Evolutionary conservation across 2,329 filamentous ascomycete species (phyloP).

Genomic region (Exserohilum turcica): DNA sequence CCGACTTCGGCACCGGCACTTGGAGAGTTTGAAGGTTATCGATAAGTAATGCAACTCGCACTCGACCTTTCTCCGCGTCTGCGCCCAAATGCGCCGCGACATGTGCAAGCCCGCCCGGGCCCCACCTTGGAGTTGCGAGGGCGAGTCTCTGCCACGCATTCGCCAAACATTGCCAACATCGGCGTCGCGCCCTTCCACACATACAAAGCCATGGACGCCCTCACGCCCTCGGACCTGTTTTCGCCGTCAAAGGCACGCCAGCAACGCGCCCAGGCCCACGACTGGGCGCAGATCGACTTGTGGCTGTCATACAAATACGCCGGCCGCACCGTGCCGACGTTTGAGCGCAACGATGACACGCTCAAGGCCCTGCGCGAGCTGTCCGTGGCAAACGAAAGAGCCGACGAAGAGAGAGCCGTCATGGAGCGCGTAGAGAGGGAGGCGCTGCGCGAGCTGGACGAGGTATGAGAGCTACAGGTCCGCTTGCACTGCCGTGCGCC

Average conservation of each 20-base stretch:
- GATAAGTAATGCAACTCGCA: conserved; percentile 40
- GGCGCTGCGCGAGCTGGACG: conserved; percentile 61
- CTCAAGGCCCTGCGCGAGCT: conserved; percentile 75
- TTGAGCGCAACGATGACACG: conserved; percentile 87
- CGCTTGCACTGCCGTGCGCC: conserved; percentile 9
- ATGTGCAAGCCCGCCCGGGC: conserved; percentile 1
- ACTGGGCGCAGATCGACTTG: conserved; percentile 85
- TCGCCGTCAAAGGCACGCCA: conserved; percentile 71
- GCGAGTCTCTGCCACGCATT: background rate
- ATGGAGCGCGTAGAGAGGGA: conserved; percentile 64
- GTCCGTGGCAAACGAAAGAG: conserved; percentile 75
- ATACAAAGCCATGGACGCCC: conserved; percentile 39
- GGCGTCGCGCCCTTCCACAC: background rate
- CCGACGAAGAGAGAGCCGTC: conserved; percentile 70
- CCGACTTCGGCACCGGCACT: conserved; percentile 45
- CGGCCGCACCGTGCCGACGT: conserved; percentile 67
- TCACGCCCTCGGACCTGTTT: conserved; percentile 55
- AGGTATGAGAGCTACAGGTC: conserved; percentile 35
- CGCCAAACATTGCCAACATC: conserved; percentile 2
- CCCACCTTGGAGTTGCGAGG: conserved; percentile 7
- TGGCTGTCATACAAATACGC: conserved; percentile 77
- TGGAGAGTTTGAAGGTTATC: conserved; percentile 40
- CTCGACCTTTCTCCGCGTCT: conserved; percentile 10
- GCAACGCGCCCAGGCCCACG: conserved; percentile 80
- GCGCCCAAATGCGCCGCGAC: background rate